These are phyloP conservation scores for Eimeria maxima DNA, from an alignment of 169 alveolate species.

Conservation along the genomic window DNA sequence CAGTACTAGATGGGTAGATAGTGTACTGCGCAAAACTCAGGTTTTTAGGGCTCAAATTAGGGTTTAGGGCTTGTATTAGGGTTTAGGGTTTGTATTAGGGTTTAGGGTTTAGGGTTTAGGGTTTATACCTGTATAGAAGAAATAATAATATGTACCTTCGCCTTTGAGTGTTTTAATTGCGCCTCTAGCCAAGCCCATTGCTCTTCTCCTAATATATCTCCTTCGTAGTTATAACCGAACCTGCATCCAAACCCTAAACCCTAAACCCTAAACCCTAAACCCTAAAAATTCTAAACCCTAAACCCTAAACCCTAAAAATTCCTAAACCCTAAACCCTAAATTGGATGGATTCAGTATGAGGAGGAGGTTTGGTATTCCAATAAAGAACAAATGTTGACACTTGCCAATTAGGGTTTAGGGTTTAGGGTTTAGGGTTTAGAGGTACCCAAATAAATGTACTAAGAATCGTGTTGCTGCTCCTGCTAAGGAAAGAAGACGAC, in stretches of 20 bases:
- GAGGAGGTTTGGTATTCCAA: background rate
- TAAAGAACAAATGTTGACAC: background rate
- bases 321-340: no score
- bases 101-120: conserved; percentile 24
- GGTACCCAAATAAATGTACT: background rate
- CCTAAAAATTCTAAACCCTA: no score
- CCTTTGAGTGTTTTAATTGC: conserved; percentile 91
- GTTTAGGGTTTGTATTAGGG: background rate
- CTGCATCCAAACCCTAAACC: background rate
- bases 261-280: conserved; percentile 43
- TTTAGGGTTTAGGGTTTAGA: conserved; percentile 21
- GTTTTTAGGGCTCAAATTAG: no score
- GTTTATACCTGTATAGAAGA: conserved; percentile 93
- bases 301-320: background rate
- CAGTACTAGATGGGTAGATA: background rate
- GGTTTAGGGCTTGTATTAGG: no score
- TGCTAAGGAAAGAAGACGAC: background rate
- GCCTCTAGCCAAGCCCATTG: conserved; percentile 95
- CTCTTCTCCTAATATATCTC: conserved; percentile 93
- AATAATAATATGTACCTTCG: conserved; percentile 92
- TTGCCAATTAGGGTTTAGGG: background rate
- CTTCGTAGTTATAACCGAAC: conserved; percentile 82
- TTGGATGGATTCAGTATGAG: no score
- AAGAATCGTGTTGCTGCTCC: background rate
- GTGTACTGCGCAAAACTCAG: background rate